These are phyloP conservation scores for Cyberlindnera maritima DNA, from an alignment of 805 yeast species.

Conservation along the genomic window DNA sequence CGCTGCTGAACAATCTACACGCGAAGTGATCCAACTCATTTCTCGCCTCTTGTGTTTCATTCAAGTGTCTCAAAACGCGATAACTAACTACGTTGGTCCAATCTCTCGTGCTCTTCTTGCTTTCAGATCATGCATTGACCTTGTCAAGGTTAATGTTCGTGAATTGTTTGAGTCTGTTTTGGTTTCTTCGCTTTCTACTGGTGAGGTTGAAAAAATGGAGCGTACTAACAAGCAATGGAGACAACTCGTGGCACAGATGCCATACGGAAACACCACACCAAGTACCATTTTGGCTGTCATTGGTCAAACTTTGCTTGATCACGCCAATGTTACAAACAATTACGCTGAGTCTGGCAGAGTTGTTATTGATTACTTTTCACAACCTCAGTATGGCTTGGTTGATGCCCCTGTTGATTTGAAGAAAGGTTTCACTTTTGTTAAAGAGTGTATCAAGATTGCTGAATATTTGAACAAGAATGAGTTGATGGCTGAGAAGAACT, in stretches of 20 bases:
- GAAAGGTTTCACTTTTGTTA: conserved; percentile 11
- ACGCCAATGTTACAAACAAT: conserved; percentile 1
- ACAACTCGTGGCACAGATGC: conserved; percentile 50
- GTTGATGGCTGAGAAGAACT: conserved; percentile 5
- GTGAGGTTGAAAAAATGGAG: conserved; percentile 54
- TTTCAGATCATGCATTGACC: conserved; percentile 62
- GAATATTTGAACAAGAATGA: conserved; percentile 6
- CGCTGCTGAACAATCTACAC: conserved; percentile 27
- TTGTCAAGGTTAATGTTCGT: conserved; percentile 46
- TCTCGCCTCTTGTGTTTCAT: conserved; percentile 49
- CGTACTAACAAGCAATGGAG: conserved; percentile 56
- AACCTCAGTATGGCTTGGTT: background rate
- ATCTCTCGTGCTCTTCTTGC: conserved; percentile 63
- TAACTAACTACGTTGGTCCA: conserved; percentile 65
- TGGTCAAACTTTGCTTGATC: conserved; percentile 39
- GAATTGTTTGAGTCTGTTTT: conserved; percentile 53
- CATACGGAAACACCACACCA: conserved; percentile 56
- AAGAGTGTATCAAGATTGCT: conserved; percentile 11
- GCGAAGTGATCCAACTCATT: conserved; percentile 38
- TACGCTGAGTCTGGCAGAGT: background rate
- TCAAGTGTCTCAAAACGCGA: conserved; percentile 44
- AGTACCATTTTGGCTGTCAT: conserved; percentile 64
- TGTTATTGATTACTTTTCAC: conserved; percentile 6
- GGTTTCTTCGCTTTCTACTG: conserved; percentile 51
- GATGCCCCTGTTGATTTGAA: conserved; percentile 11